These are phyloP conservation scores for Phytopythium boreale DNA, from an alignment of 352 stramenopile species.

Conservation along the genomic window DNA sequence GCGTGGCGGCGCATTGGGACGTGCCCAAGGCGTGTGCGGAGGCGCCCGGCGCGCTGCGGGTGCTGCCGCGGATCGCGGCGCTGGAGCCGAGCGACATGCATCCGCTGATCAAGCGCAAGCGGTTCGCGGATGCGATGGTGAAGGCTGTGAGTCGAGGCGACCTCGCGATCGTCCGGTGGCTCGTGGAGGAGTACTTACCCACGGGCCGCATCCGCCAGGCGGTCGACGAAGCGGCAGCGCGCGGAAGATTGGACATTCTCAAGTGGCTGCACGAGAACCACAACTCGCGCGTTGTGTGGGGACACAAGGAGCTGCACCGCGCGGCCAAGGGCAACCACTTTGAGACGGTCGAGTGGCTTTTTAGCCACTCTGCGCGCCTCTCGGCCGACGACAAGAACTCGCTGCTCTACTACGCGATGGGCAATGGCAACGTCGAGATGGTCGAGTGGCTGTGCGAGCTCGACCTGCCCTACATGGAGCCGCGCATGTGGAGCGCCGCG, in stretches of 20 bases:
- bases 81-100: not conserved
- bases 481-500: conserved; percentile 20
- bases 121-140: conserved; percentile 4
- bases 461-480: conserved; percentile 11
- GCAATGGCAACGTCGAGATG: conserved; percentile 24
- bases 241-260: conserved; percentile 17
- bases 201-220: conserved; percentile 22
- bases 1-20: conserved; percentile 1
- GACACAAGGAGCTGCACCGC: conserved; percentile 8
- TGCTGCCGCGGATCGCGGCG: not conserved
- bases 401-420: conserved; percentile 14
- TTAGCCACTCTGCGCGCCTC: not conserved
- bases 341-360: conserved; percentile 4
- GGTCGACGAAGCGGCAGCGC: conserved; percentile 23
- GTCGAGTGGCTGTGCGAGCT: conserved; percentile 26
- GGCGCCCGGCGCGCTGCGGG: not conserved
- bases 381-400: conserved; percentile 4
- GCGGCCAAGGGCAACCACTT: conserved; percentile 8
- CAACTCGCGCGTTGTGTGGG: conserved; percentile 10
- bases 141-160: conserved; percentile 3
- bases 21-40: conserved; percentile 4
- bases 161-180: conserved; percentile 1
- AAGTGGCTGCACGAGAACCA: conserved; percentile 24
- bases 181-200: conserved; percentile 10
- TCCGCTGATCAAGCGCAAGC: conserved; percentile 8